These are phyloP conservation scores for Amanita rimosa DNA, from an alignment of 768 basidiomycete genomes.

Conservation along the genomic window DNA sequence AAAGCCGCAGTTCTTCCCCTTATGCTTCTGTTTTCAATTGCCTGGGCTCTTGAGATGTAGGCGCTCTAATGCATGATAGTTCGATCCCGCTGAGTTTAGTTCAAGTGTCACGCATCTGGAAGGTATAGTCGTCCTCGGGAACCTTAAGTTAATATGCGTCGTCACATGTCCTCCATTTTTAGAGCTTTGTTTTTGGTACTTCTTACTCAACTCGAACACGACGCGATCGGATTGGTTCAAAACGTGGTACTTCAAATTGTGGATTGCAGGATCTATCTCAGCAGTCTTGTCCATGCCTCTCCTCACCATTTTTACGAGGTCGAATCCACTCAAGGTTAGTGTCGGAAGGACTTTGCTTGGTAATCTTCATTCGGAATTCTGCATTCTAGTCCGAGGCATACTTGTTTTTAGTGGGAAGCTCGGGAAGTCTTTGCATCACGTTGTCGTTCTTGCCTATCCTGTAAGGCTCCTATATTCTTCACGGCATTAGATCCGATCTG, in stretches of 20 bases:
- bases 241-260: conserved; percentile 62
- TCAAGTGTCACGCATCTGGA: conserved; percentile 68
- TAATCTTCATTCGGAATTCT: conserved; percentile 7
- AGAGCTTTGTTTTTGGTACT: conserved; percentile 87
- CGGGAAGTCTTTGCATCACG: conserved; percentile 61
- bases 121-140: conserved; percentile 30
- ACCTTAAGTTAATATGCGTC: not conserved
- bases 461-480: conserved; percentile 22
- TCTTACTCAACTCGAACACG: conserved; percentile 57
- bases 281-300: conserved; percentile 61
- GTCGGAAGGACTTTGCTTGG: not conserved
- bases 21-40: conserved; percentile 48
- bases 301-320: conserved; percentile 51
- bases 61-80: conserved; percentile 12
- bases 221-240: conserved; percentile 67
- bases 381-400: conserved; percentile 53
- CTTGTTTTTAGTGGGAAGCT: conserved; percentile 56
- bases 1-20: conserved; percentile 52
- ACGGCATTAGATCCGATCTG: conserved; percentile 1
- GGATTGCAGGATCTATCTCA: conserved; percentile 52
- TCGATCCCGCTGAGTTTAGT: not conserved
- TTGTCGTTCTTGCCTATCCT: conserved; percentile 66
- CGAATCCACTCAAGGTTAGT: conserved; percentile 47
- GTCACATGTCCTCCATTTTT: not conserved
- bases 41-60: conserved; percentile 71